A percentile compares a stretch with the other conserved stretches of the same genome.
Evolutionary conservation across 108 stramenopile species (phyloP).

Genomic region (Pseudonitzschia delicatissima): DNA sequence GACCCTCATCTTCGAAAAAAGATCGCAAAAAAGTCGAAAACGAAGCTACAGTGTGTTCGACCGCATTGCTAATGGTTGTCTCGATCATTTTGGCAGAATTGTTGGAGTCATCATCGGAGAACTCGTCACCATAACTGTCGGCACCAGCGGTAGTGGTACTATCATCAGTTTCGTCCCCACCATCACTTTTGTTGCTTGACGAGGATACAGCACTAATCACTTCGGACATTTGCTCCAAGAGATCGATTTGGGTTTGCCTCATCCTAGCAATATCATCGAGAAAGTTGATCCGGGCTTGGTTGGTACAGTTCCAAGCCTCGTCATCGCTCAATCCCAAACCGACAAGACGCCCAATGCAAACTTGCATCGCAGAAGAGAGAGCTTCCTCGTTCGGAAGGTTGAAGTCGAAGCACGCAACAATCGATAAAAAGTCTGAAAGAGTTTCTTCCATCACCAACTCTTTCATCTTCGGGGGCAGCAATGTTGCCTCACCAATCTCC

Average conservation of each 20-base stretch:
- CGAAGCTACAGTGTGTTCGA: constrained; percentile 31
- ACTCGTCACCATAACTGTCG: neutral
- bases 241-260: constrained; percentile 27
- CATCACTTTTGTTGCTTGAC: neutral
- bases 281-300: constrained; percentile 50
- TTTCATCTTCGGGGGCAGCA: constrained; percentile 10
- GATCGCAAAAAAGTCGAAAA: constrained; percentile 28
- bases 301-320: constrained; percentile 45
- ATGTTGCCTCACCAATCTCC: neutral
- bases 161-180: neutral
- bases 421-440: constrained; percentile 44
- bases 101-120: constrained; percentile 32
- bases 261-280: constrained; percentile 43
- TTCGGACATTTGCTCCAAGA: neutral
- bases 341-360: constrained; percentile 52
- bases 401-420: constrained; percentile 61
- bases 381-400: constrained; percentile 55
- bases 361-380: constrained; percentile 49
- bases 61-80: constrained; percentile 38
- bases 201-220: too few species aligned
- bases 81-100: constrained; percentile 38
- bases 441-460: constrained; percentile 46
- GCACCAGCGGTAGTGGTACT: neutral
- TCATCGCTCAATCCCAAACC: constrained; percentile 50
- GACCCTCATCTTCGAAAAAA: constrained; percentile 11